Evolutionary conservation across 129 eudicot genomes (phyloP).

Genomic region (Solidago caesia): DNA sequence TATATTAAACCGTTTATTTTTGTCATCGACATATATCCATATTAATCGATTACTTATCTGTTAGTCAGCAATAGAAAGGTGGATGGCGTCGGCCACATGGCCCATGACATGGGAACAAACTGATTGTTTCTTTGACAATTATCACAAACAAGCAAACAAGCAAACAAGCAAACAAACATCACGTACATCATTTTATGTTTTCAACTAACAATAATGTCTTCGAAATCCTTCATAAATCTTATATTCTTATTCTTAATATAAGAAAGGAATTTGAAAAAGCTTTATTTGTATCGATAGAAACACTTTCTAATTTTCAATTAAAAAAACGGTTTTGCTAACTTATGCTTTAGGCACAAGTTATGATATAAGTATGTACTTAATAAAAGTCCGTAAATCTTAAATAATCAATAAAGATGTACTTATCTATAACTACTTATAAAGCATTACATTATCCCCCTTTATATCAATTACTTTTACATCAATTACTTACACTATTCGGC

Average conservation of each 20-base stretch:
- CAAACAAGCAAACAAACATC: constrained; percentile 22
- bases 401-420: too few relatives aligned
- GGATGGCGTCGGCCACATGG: not conserved
- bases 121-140: constrained; percentile 26
- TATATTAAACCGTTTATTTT: not conserved
- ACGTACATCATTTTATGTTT: not conserved
- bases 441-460: too few relatives aligned
- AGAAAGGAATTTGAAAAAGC: too few relatives aligned
- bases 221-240: not conserved
- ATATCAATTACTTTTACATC: too few relatives aligned
- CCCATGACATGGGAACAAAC: constrained; percentile 26
- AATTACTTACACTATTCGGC: too few relatives aligned
- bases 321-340: too few relatives aligned
- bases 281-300: too few relatives aligned
- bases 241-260: not conserved
- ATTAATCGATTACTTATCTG: not conserved
- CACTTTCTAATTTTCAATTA: not conserved
- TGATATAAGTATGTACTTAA: too few relatives aligned
- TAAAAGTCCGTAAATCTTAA: too few relatives aligned
- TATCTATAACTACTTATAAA: too few relatives aligned
- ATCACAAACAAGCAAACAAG: constrained; percentile 34
- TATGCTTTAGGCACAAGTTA: too few relatives aligned
- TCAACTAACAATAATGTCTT: constrained; percentile 3
- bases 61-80: not conserved
- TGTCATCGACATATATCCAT: not conserved